Base-by-base conservation (phyloP, 345 rosid species). In the Diplotaxis tenuifolia region DNA sequence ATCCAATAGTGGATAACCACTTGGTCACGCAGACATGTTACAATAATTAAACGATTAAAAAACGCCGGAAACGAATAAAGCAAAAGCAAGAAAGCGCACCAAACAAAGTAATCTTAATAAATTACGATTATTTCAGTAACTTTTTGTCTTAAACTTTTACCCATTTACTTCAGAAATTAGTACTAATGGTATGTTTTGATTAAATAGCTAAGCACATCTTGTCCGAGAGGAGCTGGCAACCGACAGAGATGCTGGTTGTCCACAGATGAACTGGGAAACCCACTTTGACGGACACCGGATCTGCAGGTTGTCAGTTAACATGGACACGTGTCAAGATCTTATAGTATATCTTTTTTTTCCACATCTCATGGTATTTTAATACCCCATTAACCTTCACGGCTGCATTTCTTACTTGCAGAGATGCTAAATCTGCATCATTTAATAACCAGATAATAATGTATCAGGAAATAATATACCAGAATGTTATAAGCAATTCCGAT, bases 221-320 rank as follows among this genome's bases (percentile, higher is more conserved):
- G 92, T 82, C 89, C 31, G 83, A 15, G 79, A 60, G 75, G 20
- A 82, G 84, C 85, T 84, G 88, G 92, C 85, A 87, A 82, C 86
- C 87, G 92, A 87, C 92, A 87, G 67, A 68, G 67, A 53, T 83
- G 89, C 80, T 80, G 76, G 76, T 22, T 83, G 89, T 84, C 76
- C 74, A 34, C 34, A 1, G 5, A 56, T 63, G 66, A 7, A 68
- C 21, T 31, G 21, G 68, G 21, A 54, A 62, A 45, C 65, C 16
- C 28, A 55, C 42, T 65, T 28, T 49, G 61, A 50, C 27, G 82
- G 82, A 68, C 79, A 81, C 91, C 88, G 88, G 86, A 49, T 70
- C 72, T 61, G 52, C 60, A 50, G 72, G 88, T 81, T 77, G 88
- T 85, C 88, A 65, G 85, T 85, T 64, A 9, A 49, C 23, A 15